Conservation (phyloP, 2,329 filamentous ascomycete species). For the Fusarium dimerum region DNA sequence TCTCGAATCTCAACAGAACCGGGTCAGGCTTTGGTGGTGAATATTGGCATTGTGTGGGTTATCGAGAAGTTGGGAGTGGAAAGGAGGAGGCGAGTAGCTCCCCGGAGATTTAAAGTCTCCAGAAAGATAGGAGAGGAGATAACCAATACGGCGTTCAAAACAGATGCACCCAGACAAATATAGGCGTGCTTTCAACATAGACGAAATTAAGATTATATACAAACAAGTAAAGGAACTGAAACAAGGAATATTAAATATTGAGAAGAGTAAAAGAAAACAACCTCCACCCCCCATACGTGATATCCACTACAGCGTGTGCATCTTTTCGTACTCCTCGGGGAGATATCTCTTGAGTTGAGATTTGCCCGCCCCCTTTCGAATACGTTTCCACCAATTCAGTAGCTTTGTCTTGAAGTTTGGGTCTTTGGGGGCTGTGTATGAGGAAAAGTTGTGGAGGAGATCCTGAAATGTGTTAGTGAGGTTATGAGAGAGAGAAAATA, state of each 20-base stretch:
- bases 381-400: conserved; percentile 37
- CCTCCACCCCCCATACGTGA: no score
- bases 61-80: no score
- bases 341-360: conserved; percentile 37
- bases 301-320: conserved; percentile 36
- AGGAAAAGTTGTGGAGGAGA: conserved; percentile 31
- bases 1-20: no score
- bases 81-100: no score
- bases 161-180: no score
- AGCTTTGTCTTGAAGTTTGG: conserved; percentile 32
- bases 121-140: no score
- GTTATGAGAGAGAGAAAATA: not conserved
- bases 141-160: no score
- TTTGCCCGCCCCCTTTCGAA: conserved; percentile 37
- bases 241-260: not conserved
- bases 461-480: conserved; percentile 26
- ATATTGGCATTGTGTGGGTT: no score
- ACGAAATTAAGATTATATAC: no score
- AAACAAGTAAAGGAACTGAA: not conserved
- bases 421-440: conserved; percentile 29
- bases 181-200: no score
- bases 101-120: no score
- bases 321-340: conserved; percentile 35
- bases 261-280: not conserved
- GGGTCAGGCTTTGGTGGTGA: no score